Percentiles rank a stretch among this genome's conserved stretches.
Evolutionary conservation across 2,329 filamentous ascomycete species (phyloP).

Genomic region (Pseudocercospora fuligena): DNA sequence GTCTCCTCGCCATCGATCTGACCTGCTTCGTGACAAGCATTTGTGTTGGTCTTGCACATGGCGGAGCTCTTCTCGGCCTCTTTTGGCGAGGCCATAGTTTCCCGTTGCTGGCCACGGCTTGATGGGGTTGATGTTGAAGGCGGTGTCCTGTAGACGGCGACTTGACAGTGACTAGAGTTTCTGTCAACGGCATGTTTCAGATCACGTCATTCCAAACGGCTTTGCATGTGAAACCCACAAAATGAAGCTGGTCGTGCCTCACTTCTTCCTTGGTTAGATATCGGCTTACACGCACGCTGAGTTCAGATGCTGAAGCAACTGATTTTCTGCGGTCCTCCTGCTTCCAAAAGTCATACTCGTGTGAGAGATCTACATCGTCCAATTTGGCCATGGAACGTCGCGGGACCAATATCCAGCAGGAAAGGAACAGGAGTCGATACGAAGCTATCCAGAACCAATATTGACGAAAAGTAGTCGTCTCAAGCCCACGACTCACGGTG

Average conservation of each 20-base stretch:
- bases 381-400: no score
- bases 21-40: background rate
- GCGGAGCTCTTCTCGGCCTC: background rate
- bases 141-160: background rate
- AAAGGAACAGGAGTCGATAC: no score
- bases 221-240: background rate
- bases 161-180: background rate
- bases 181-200: background rate
- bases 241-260: background rate
- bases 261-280: background rate
- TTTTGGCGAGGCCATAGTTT: background rate
- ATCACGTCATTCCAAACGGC: conserved; percentile 1
- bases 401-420: no score
- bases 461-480: no score
- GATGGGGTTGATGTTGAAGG: background rate
- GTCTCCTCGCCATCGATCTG: no score
- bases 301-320: no score
- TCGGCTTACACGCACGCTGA: no score
- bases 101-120: no score
- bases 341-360: no score
- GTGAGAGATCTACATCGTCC: no score
- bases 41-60: background rate
- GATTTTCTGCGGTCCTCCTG: no score
- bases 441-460: no score
- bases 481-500: background rate